These are phyloP conservation scores for Mucor velutinosus DNA, from an alignment of 371 early-diverging fungal genomes.

Conservation along the genomic window DNA sequence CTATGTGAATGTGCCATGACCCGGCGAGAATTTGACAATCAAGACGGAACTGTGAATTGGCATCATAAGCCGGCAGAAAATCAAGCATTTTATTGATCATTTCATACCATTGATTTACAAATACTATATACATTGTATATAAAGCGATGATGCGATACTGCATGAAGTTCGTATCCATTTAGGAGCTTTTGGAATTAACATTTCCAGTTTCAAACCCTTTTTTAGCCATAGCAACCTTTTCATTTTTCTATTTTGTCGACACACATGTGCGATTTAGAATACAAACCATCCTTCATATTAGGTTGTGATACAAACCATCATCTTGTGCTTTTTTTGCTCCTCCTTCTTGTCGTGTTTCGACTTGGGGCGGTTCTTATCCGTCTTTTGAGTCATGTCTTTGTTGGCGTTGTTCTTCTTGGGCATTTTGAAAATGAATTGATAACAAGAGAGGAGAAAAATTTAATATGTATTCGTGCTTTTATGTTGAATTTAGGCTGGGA, in stretches of 20 bases:
- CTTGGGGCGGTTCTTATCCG: slow-evolving; percentile 36
- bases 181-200: slow-evolving; percentile 1
- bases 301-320: slow-evolving; percentile 11
- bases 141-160: background rate
- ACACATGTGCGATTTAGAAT: background rate
- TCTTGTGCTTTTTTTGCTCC: slow-evolving; percentile 34
- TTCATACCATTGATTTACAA: background rate
- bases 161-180: background rate
- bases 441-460: background rate
- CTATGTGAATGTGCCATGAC: no score
- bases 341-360: slow-evolving; percentile 35
- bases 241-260: slow-evolving; percentile 20
- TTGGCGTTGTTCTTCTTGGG: slow-evolving; percentile 16
- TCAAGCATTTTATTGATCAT: background rate
- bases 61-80: background rate
- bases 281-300: background rate
- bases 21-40: no score
- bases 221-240: slow-evolving; percentile 24
- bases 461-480: background rate
- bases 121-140: background rate
- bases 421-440: slow-evolving; percentile 9
- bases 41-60: no score
- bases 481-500: background rate
- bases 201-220: slow-evolving; percentile 18
- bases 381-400: slow-evolving; percentile 26